Base-by-base conservation (phyloP, 2,329 filamentous ascomycete genomes). In the Sarocladium oryzae region DNA sequence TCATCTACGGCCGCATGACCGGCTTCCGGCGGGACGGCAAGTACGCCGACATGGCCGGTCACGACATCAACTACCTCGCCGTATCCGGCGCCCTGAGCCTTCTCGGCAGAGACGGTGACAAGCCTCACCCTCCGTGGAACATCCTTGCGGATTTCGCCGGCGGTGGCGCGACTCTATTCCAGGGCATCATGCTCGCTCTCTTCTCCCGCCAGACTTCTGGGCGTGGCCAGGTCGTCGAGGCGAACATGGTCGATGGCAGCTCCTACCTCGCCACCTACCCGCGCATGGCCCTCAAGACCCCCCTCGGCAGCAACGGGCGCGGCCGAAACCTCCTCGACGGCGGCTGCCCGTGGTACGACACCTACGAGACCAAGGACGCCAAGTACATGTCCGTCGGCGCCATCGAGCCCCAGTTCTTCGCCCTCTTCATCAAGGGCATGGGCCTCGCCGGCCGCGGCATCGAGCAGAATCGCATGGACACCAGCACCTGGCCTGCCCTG, bases 51-150 rank as follows among this genome's bases (percentile, higher is more conserved):
- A 96, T 96, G 91, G 90, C 91, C 0, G 91, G 91, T 40, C 91
- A 96, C 64, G 91, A 96, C 65, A 96, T 96, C 66, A 96, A 97
- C 64, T 97, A 97, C 68, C 85, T 97, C 37, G 89, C 91, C 46
- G 88, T 96, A 0, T 87, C 86, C 0, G 92, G 92, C 0, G 85
- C 87, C 1, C 70, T 97, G 24, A 77, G 78, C 0, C 74, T 96
- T 68, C 78, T 97, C 2, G 92, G 92, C 1, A 75, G 86, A 1
- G 72, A 73, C 24, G 78, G 75, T 15, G 79, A 85, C 62, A 83
- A 81, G 56, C 92, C 92, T 1, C 84, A 86, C 55, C 78, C 91
- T 16, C 93, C 93, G 0, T 81, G 75, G 5, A 97, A 97, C 61
- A 77, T 97, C 16, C 71, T 97, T 1, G 92, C 83, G 0, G 92